A percentile compares a stretch with the other conserved stretches of the same genome.
phyloP scores from a whole-genome alignment of 75 land plant genomes.

The Picea sitchensis region DNA sequence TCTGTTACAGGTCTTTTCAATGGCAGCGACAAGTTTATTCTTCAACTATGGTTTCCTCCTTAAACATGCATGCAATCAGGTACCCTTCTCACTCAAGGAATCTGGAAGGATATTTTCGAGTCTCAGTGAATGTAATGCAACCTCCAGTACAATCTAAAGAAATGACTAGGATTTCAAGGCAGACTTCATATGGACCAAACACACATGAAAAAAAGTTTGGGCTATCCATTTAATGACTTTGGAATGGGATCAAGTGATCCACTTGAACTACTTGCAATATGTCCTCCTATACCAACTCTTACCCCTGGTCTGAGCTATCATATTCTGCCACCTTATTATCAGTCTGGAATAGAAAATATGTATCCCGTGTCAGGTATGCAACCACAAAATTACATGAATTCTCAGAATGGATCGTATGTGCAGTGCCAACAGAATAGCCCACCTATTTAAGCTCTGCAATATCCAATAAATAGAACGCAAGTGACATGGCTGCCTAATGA shows the following conservation, averaged over 20 bases:
- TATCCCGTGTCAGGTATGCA: background rate
- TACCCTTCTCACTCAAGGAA: no score
- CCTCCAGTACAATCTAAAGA: no score
- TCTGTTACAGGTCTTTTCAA: background rate
- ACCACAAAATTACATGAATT: background rate
- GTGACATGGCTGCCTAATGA: no score
- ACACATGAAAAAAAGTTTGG: background rate
- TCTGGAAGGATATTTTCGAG: no score
- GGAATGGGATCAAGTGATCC: no score
- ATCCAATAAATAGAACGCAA: no score
- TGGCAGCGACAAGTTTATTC: no score
- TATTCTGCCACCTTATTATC: constrained; percentile 7
- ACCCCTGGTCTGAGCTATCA: background rate
- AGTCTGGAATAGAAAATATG: constrained; percentile 3
- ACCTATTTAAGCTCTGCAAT: background rate
- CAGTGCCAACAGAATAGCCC: background rate
- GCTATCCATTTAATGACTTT: background rate
- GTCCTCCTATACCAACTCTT: background rate
- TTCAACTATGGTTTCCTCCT: no score
- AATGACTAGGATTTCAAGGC: background rate
- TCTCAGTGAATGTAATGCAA: no score
- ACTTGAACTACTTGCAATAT: background rate
- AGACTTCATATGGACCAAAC: background rate
- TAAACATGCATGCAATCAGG: no score
- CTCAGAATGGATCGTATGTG: constrained; percentile 5